Evolutionary conservation across 2,329 filamentous ascomycete genomes (phyloP).

Genomic region (Aureobasidium sp.): DNA sequence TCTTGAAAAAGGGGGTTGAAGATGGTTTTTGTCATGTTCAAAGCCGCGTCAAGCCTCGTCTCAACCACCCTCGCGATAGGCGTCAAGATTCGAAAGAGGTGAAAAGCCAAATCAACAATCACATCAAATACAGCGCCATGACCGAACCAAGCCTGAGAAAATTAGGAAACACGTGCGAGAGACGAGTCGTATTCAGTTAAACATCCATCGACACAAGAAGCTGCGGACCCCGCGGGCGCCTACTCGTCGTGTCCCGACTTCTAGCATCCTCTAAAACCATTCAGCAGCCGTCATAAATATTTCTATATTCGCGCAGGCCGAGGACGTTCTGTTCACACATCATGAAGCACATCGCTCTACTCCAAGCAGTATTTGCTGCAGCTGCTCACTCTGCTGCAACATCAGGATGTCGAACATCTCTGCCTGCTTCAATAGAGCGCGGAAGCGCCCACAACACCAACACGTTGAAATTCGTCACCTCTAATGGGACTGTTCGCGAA

Average conservation of each 20-base stretch:
- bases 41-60: neutral
- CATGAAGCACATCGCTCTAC: neutral
- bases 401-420: conserved; percentile 21
- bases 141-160: neutral
- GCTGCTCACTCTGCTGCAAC: conserved; percentile 4
- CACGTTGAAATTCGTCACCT: conserved; percentile 19
- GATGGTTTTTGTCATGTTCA: neutral
- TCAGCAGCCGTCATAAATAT: neutral
- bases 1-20: neutral
- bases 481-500: conserved; percentile 22
- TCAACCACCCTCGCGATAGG: neutral
- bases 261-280: neutral
- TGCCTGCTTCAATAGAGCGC: conserved; percentile 18
- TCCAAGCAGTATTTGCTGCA: neutral
- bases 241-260: neutral
- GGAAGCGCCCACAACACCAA: conserved; percentile 21
- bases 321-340: neutral
- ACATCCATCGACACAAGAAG: neutral
- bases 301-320: too few species aligned
- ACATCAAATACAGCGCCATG: neutral
- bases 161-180: neutral
- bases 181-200: neutral
- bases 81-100: neutral
- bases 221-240: neutral
- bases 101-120: neutral